These are phyloP conservation scores for Rhizoclosmatium sp. DNA, from an alignment of 192 early-diverging fungal species.

Conservation along the genomic window DNA sequence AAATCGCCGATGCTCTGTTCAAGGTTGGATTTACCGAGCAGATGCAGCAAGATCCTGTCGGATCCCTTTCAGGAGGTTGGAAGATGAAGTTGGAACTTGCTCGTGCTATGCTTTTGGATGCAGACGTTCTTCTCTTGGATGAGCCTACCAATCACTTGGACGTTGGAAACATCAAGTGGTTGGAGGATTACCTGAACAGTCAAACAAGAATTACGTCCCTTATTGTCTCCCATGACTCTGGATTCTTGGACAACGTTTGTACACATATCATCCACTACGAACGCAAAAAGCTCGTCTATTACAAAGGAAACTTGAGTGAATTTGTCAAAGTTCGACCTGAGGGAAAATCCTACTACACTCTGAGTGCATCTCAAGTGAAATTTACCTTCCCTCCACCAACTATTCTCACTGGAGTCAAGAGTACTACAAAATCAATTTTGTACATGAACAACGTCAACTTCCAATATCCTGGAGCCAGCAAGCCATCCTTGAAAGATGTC, in stretches of 20 bases:
- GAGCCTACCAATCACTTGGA: constrained; percentile 90
- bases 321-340: constrained; percentile 79
- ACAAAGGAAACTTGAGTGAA: constrained; percentile 80
- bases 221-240: constrained; percentile 88
- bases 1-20: constrained; percentile 61
- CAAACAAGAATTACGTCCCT: constrained; percentile 79
- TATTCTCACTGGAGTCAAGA: constrained; percentile 78
- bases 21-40: constrained; percentile 74
- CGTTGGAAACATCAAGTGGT: constrained; percentile 67
- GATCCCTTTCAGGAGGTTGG: constrained; percentile 88
- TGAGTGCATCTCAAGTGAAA: constrained; percentile 64
- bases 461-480: constrained; percentile 74
- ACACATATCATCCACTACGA: constrained; percentile 88
- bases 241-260: constrained; percentile 81
- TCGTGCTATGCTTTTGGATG: constrained; percentile 83
- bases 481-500: constrained; percentile 65
- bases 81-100: constrained; percentile 90
- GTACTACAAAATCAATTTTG: constrained; percentile 78
- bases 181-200: constrained; percentile 75
- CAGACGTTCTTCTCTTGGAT: constrained; percentile 84
- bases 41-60: constrained; percentile 54
- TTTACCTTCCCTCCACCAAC: constrained; percentile 82
- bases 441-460: constrained; percentile 78
- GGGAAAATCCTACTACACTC: constrained; percentile 79
- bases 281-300: constrained; percentile 78